Base-by-base conservation (phyloP, 1,139 yeast species). In the Saccharomyces hybrid region DNA sequence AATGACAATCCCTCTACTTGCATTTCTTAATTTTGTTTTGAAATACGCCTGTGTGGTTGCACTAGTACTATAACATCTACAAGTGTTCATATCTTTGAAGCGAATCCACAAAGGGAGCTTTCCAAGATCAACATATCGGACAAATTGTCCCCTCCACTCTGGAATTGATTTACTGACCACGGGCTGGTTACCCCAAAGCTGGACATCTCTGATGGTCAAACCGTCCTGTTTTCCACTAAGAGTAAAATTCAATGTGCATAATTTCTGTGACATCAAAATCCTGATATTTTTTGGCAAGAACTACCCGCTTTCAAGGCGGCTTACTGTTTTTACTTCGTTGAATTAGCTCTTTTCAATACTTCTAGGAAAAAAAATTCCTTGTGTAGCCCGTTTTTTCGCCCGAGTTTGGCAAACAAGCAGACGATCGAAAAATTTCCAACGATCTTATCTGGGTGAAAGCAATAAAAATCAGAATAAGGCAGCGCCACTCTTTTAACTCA, bases 91-190 rank as follows among this genome's bases (percentile, higher is more conserved):
- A 7, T 32, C 28, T 3, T 30, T 9, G 27, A 47, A 26, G 14
- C 48, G 49, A 2, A 61, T 52, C 71, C 70, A 67, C n/a, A 66
- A 20, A 1, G 72, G 73, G 42, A 69, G 49, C 47, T 60, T 63
- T 8, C 53, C 48, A 16, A 65, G 16, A 51, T 62, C 65, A 5
- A 69, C 59, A 44, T 67, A 66, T n/a, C 59, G 61, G 2, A 62
- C n/a, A 50, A 64, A 62, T 9, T 54, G 46, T 4, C 64, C 64
- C 23, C 52, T 61, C n/a, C 54, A 27, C 13, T 32, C 25, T 13
- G 50, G 47, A 11, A 41, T 52, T n/a, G 31, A 30, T 8, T 28
- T 42, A 4, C 25, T 53, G 6, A 47, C 53, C 14, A 11, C 44
- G 1, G 57, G 54, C 3, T 47, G 11, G 41, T 27, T 48, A 8